Evolutionary conservation across 2,329 filamentous ascomycete species (phyloP), one percentile per base, ranked within the genome.

Genomic region (Chalaropsis ovoidea): DNA sequence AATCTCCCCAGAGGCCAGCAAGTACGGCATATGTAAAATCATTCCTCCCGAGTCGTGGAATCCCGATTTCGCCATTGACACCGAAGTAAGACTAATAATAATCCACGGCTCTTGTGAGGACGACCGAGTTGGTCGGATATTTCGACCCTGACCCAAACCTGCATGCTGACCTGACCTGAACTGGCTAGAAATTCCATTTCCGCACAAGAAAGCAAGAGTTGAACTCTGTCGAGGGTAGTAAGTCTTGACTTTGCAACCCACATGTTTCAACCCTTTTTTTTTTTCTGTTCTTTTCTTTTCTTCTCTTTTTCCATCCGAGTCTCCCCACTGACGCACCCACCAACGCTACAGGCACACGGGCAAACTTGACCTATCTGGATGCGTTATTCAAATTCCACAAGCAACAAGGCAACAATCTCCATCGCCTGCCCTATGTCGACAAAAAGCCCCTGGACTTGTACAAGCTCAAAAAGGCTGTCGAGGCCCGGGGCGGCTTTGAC

Each of bases 191-290:
- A 76, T 99, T 99, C 72, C 94, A 99, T 75, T 99, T 99, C 74
- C 86, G 91, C 69, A 99, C 94, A 15, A 85, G 94, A 73, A 91
- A 95, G 74, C 94, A 99, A 75, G 93, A 97, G 76, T 80, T 99
- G 68, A 99, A 99, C 76, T 95, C 92, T 17, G 90, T 97, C 61
- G 94, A 99, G 87, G 94, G 94, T 81, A 94, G 91, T 95, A 83
- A 76, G 85, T 81, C 69, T 69, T 19, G 8, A 17, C 22, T 22
- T 45, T n/a, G 11, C 3, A 47, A 22, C 41, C 13, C 17, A n/a
- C 8, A 11, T 35, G 43, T 31, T 39, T 31, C 2, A 31, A 65
- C 27, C 22, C 10, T 27, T 41, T 22, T 49, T 35, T 31, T 49
- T 27, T 45, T 58, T 60, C 17, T 35, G 15, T 39, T 19, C n/a